Percentiles rank a stretch among this genome's conserved stretches.
Conservation (phyloP, 208 protist species). For the Angomonas ambiguus region DNA sequence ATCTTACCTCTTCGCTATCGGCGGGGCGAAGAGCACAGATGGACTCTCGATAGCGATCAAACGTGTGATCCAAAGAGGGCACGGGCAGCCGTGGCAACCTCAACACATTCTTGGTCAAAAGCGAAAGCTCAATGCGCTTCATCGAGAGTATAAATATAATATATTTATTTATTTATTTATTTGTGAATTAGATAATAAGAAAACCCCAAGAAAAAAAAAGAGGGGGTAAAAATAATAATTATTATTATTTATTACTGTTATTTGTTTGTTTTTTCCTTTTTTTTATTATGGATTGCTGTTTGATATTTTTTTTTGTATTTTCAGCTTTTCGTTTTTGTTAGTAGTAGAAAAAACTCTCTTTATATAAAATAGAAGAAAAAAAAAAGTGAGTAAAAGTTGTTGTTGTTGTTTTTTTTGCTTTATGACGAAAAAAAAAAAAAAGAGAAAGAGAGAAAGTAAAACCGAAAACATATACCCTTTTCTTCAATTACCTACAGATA, state of each 20-base stretch:
- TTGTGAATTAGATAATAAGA: neutral
- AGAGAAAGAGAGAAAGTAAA: slow-evolving; percentile 6
- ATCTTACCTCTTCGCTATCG: slow-evolving; percentile 27
- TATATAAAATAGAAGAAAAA: neutral
- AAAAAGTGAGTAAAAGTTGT: neutral
- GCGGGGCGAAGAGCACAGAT: slow-evolving; percentile 53
- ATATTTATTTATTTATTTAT: no score
- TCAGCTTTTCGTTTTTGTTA: neutral
- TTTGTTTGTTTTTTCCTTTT: no score
- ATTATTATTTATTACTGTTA: neutral
- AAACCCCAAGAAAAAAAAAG: slow-evolving; percentile 9
- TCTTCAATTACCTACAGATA: neutral
- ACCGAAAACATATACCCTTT: neutral
- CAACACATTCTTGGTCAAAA: slow-evolving; percentile 71
- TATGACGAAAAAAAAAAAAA: slow-evolving; percentile 9
- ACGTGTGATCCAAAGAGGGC: slow-evolving; percentile 47
- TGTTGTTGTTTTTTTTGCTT: slow-evolving; percentile 7
- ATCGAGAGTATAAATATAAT: slow-evolving; percentile 20
- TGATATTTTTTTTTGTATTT: neutral
- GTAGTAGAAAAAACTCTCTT: neutral
- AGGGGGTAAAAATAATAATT: neutral
- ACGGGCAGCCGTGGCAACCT: slow-evolving; percentile 73
- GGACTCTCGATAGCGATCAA: slow-evolving; percentile 52
- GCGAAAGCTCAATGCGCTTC: slow-evolving; percentile 50
- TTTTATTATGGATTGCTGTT: neutral